phyloP scores from a whole-genome alignment of 306 rosid species.

The Citrullus amarus region DNA sequence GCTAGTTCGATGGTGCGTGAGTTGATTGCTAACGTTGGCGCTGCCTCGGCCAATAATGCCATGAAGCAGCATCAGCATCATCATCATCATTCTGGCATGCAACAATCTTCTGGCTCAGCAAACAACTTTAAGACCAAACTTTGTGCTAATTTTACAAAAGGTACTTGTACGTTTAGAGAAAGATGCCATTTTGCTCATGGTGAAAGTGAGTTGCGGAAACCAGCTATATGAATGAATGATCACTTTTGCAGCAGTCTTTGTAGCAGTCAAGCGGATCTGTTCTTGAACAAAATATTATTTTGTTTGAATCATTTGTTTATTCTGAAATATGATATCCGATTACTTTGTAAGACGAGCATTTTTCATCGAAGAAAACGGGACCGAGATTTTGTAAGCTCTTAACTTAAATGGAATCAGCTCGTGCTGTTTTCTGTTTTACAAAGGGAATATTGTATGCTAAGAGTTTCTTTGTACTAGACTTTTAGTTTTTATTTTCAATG shows the following conservation, averaged over 20 bases:
- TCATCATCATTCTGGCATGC: slow-evolving; percentile 8
- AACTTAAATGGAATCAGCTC: background rate
- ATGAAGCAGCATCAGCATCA: slow-evolving; percentile 18
- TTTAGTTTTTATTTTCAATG: background rate
- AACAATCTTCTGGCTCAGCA: slow-evolving; percentile 13
- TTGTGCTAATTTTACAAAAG: slow-evolving; percentile 59
- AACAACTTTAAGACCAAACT: slow-evolving; percentile 69
- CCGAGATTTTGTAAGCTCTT: background rate
- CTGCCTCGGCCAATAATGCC: slow-evolving; percentile 32
- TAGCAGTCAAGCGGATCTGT: background rate
- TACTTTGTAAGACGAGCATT: background rate
- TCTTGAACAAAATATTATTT: background rate
- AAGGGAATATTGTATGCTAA: background rate
- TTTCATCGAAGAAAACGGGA: background rate
- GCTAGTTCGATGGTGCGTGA: slow-evolving; percentile 85
- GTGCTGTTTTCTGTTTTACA: background rate
- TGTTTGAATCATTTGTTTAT: slow-evolving; percentile 1
- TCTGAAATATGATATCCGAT: background rate
- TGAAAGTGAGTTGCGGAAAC: slow-evolving; percentile 47
- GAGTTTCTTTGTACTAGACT: background rate
- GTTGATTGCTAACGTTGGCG: slow-evolving; percentile 48
- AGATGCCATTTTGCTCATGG: slow-evolving; percentile 90
- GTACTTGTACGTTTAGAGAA: slow-evolving; percentile 78
- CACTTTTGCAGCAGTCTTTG: background rate
- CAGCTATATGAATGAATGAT: slow-evolving; percentile 11